Evolutionary conservation across 176 grass and related monocot species (phyloP).

Genomic region (Saccharum officinarum): DNA sequence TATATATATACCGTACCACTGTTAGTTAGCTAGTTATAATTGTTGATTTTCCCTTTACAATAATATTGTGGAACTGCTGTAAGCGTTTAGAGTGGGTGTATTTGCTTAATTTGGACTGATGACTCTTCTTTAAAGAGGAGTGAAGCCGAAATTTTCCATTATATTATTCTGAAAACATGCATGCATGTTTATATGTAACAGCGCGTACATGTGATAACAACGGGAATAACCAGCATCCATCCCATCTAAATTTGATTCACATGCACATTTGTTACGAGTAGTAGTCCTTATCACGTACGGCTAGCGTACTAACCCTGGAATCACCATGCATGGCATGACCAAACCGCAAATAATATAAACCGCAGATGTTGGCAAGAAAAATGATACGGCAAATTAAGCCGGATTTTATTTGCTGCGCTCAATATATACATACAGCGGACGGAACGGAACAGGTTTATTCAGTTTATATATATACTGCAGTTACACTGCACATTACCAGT

Average conservation of each 20-base stretch:
- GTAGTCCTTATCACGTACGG: neutral
- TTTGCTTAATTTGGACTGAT: no score
- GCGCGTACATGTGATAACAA: slow-evolving; percentile 28
- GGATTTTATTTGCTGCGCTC: neutral
- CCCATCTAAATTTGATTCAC: slow-evolving; percentile 2
- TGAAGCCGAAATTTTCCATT: no score
- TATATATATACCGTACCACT: no score
- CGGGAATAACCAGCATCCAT: neutral
- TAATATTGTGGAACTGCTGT: no score
- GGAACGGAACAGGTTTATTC: slow-evolving; percentile 1
- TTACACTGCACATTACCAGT: neutral
- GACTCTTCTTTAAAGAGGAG: no score
- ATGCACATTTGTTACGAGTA: neutral
- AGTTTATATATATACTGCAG: no score
- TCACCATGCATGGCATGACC: neutral
- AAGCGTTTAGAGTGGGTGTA: no score
- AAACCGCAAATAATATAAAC: no score
- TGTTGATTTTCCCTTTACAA: no score
- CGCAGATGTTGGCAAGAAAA: neutral
- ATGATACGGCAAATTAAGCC: neutral
- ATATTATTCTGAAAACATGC: no score
- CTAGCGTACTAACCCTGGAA: neutral
- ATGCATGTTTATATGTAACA: no score
- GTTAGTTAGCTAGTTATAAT: neutral
- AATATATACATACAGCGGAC: neutral